Evolutionary conservation across 1,284 basidiomycete genomes (phyloP), one percentile per base, ranked within the genome.

Genomic region (Rhodotorula glutinis): DNA sequence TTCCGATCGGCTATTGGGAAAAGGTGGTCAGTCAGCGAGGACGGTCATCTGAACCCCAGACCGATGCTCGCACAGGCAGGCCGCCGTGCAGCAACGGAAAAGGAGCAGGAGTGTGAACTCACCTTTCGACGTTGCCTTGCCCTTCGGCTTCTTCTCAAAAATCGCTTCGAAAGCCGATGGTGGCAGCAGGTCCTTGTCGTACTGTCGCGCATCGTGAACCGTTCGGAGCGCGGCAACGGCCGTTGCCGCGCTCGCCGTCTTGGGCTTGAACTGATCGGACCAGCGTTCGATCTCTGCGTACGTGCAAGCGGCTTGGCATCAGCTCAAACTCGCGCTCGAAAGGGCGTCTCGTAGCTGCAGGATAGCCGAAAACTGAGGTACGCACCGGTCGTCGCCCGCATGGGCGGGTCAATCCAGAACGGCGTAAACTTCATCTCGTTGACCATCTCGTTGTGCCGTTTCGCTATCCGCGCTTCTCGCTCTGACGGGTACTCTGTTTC

Each of bases 181-280:
- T 4, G 71, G 71, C 2, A 68, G 64, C 16, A 73, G 33, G 4
- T 66, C 69, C 40, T 47, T 53, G 53, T 70, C 71, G 47, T 54
- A 65, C 30, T 62, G 62, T 5, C 66, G 51, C 4, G 53, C 53
- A 1, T 29, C n/a, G 38, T 73, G 71, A 30, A 73, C 60, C 7
- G 41, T 33, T 16, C 65, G 47, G 19, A 73, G 40, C 1, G 57
- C 57, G 0, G 53, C 41, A 4, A 57, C 57, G 2, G 63, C 63
- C 4, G 59, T 57, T 4, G 55, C 71, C 1, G 63, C 63, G 2
- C 53, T 54, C 19, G 65, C 53, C 8, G 63, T 46, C 23, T 60
- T 62, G 0, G 62, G 59, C 52, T 73, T 73, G 62, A 69, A 73
- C 2, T 66, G 66, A 53, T 73, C 71, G 23, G 68, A 65, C 38